Evolutionary conservation across 2,329 filamentous ascomycete species (phyloP).

Genomic region (Geosmithia morbida): DNA sequence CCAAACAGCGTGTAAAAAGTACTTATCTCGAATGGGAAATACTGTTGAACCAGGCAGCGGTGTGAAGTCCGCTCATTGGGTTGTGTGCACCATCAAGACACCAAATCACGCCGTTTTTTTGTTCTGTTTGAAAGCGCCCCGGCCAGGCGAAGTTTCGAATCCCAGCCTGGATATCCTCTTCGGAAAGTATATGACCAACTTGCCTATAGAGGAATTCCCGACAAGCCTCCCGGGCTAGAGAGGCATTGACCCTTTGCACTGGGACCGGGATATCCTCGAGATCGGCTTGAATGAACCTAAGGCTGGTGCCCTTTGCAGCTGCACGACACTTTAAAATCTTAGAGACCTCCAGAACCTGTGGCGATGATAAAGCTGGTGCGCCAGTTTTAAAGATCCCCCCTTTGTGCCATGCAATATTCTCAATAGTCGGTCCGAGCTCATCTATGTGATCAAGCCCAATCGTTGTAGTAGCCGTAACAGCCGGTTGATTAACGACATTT

Average conservation of each 20-base stretch:
- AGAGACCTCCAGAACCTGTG: slow-evolving; percentile 8
- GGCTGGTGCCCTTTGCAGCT: not conserved
- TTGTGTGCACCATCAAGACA: not conserved
- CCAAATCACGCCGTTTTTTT: not conserved
- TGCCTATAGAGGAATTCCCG: not conserved
- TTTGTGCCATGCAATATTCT: slow-evolving; percentile 36
- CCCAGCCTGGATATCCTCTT: not conserved
- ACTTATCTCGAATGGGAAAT: not conserved
- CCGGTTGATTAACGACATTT: slow-evolving; percentile 26
- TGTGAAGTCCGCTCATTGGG: not conserved
- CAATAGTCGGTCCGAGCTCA: slow-evolving; percentile 26
- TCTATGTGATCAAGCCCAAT: slow-evolving; percentile 32
- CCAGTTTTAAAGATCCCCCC: slow-evolving; percentile 31
- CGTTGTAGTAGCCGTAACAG: slow-evolving; percentile 26
- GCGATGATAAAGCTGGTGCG: slow-evolving; percentile 20
- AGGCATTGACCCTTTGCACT: not conserved
- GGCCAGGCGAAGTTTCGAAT: not conserved
- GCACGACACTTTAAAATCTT: not conserved
- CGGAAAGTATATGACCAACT: not conserved
- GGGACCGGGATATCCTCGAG: not conserved
- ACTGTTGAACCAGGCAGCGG: not conserved
- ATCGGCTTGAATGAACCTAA: not conserved
- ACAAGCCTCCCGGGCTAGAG: not conserved
- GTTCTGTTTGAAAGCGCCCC: not conserved
- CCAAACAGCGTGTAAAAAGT: too few species aligned